Conservation (phyloP, 495 filamentous ascomycete genomes). For the Neurospora tetrasperma region DNA sequence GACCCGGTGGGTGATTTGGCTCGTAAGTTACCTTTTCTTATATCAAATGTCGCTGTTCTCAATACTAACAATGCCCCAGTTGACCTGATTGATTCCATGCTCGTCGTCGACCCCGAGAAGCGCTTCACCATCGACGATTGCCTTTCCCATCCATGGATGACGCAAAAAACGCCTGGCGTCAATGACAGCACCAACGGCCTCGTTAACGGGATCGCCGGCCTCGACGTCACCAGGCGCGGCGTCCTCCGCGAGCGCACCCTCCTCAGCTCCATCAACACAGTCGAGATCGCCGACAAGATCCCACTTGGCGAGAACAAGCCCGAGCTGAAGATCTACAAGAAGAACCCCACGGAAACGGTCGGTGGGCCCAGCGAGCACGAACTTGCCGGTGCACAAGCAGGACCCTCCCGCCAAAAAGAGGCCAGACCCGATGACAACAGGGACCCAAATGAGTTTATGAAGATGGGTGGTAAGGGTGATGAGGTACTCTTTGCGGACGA, state of each 20-base stretch:
- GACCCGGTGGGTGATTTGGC: slow-evolving; percentile 84
- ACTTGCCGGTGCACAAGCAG: neutral
- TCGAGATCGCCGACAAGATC: slow-evolving; percentile 54
- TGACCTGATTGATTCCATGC: slow-evolving; percentile 92
- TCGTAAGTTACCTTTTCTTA: slow-evolving; percentile 22
- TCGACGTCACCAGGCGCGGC: slow-evolving; percentile 81
- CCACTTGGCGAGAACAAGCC: slow-evolving; percentile 40
- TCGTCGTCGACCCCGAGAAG: slow-evolving; percentile 72
- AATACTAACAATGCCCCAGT: slow-evolving; percentile 33
- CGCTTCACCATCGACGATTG: slow-evolving; percentile 85
- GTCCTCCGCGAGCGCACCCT: slow-evolving; percentile 73
- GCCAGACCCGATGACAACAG: slow-evolving; percentile 52
- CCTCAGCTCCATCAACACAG: slow-evolving; percentile 70
- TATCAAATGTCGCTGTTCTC: neutral
- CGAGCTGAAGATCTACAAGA: slow-evolving; percentile 66
- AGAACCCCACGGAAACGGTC: slow-evolving; percentile 46
- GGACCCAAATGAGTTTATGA: slow-evolving; percentile 63
- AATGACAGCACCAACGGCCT: slow-evolving; percentile 91
- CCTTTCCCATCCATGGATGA: slow-evolving; percentile 86
- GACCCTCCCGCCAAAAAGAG: slow-evolving; percentile 31
- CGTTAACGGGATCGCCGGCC: slow-evolving; percentile 64
- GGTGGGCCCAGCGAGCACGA: slow-evolving; percentile 7
- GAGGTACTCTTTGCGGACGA: slow-evolving; percentile 62
- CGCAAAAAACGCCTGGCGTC: slow-evolving; percentile 38
- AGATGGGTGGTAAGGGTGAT: slow-evolving; percentile 76